Percentiles rank a stretch among this genome's conserved stretches.
These are phyloP conservation scores for Heteromeles arbutifolia DNA, from an alignment of 306 rosid species.

Conservation along the genomic window DNA sequence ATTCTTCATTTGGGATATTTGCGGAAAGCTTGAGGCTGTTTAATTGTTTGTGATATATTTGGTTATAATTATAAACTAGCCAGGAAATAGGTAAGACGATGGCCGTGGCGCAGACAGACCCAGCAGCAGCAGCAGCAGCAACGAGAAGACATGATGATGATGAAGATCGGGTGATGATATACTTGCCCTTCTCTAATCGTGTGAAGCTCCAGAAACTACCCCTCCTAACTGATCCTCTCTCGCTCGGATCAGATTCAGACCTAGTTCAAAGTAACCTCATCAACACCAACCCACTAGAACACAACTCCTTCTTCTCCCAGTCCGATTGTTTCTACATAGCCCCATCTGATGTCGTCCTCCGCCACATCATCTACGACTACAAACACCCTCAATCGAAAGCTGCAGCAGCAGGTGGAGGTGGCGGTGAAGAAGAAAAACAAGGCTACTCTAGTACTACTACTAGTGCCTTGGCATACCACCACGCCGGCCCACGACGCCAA, in stretches of 20 bases:
- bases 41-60: too few relatives aligned
- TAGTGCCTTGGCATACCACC: conserved; percentile 23
- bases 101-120: neutral
- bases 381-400: neutral
- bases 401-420: neutral
- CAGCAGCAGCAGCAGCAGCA: neutral
- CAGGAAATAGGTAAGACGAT: neutral
- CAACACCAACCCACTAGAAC: conserved; percentile 28
- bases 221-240: neutral
- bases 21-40: too few relatives aligned
- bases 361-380: conserved; percentile 35
- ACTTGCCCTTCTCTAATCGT: neutral
- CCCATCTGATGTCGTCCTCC: conserved; percentile 35
- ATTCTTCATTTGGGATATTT: too few relatives aligned
- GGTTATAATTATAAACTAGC: neutral
- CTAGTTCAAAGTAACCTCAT: neutral
- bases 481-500: conserved; percentile 40
- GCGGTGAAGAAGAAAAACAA: neutral
- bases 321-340: conserved; percentile 31
- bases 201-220: neutral
- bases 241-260: too few relatives aligned
- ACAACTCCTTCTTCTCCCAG: conserved; percentile 30
- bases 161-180: neutral
- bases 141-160: neutral
- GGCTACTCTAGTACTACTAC: neutral